phyloP scores from a whole-genome alignment of 2,329 filamentous ascomycete species.

The Aotearoamyces nothofagi region DNA sequence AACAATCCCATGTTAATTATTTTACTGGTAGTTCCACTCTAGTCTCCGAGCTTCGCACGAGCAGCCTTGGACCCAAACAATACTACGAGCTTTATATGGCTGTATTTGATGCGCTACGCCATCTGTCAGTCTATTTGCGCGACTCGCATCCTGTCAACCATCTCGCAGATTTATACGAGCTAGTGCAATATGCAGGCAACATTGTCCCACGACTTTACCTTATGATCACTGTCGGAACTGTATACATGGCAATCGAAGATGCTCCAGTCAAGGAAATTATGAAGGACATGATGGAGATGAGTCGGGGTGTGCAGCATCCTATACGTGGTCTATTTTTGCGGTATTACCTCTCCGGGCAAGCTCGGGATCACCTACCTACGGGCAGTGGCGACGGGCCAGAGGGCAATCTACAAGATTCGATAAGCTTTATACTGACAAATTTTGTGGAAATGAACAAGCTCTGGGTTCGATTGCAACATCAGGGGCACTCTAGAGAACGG shows the following conservation, averaged over 20 bases:
- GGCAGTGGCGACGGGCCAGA: conserved; percentile 81
- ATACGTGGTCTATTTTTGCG: conserved; percentile 88
- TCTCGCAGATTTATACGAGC: conserved; percentile 91
- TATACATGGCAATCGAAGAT: conserved; percentile 97
- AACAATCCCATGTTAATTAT: too few relatives aligned
- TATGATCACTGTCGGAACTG: conserved; percentile 98
- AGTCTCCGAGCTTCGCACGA: conserved; percentile 94
- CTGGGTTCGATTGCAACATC: conserved; percentile 94
- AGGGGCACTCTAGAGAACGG: conserved; percentile 87
- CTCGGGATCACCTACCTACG: conserved; percentile 71
- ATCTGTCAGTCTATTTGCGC: conserved; percentile 89
- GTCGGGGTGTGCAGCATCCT: conserved; percentile 89
- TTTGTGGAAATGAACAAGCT: conserved; percentile 99
- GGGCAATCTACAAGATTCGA: conserved; percentile 90
- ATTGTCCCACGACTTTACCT: conserved; percentile 93
- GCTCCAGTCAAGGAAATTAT: conserved; percentile 98
- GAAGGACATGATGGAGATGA: conserved; percentile 99
- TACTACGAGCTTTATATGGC: conserved; percentile 99
- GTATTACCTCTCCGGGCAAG: conserved; percentile 93
- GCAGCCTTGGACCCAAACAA: conserved; percentile 94
- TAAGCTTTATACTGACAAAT: conserved; percentile 95
- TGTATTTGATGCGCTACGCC: conserved; percentile 92
- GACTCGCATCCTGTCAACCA: conserved; percentile 97
- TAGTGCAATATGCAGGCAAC: conserved; percentile 96
- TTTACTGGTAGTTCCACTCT: conserved; percentile 64